Evolutionary conservation across 129 eudicot genomes (phyloP).

Genomic region (Arctium minus): DNA sequence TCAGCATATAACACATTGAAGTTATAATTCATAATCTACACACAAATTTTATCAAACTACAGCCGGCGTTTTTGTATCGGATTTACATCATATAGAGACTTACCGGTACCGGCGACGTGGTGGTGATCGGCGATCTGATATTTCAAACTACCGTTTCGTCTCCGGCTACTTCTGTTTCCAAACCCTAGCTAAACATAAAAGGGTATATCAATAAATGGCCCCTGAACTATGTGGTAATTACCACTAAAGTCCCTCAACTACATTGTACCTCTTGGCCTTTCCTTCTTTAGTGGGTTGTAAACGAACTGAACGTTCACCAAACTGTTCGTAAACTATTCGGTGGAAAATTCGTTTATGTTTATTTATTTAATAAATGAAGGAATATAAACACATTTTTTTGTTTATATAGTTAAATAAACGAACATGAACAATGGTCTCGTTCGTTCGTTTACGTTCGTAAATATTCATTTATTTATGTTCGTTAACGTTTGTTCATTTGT

Average conservation of each 20-base stretch:
- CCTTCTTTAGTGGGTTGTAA: no score
- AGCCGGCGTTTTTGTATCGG: neutral
- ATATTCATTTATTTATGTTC: no score
- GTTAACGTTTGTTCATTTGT: no score
- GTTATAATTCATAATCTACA: neutral
- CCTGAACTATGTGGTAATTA: slow-evolving; percentile 10
- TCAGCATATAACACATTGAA: neutral
- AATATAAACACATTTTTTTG: no score
- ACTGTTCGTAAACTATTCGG: no score
- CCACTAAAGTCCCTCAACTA: neutral
- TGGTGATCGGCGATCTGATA: neutral
- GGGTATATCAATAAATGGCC: neutral
- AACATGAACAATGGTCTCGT: no score
- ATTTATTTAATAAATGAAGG: no score
- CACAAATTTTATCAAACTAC: neutral
- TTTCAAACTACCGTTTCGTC: neutral
- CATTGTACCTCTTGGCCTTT: neutral
- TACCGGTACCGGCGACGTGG: slow-evolving; percentile 16
- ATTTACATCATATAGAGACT: neutral
- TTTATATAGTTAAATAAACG: no score
- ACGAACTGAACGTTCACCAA: no score
- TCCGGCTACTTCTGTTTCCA: neutral
- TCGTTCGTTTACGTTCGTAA: no score
- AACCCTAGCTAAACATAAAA: slow-evolving; percentile 9
- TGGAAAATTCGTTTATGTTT: no score